Base-by-base conservation (phyloP, 345 rosid species). In the Citrus trifoliata region DNA sequence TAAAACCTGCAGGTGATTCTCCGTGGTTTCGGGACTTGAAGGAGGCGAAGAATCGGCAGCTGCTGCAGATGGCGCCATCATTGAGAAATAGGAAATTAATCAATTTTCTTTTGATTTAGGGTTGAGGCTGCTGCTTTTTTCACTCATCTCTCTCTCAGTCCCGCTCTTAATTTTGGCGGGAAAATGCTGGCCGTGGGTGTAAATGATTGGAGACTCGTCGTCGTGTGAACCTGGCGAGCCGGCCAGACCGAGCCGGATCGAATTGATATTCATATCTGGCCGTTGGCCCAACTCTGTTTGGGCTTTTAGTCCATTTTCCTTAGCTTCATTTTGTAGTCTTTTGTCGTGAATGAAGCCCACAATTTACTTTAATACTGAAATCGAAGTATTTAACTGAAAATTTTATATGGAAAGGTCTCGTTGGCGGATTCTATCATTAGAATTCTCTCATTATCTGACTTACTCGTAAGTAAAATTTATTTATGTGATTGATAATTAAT, bases 1-100 rank as follows among this genome's bases (percentile, higher is more conserved):
- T n/a, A 75, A 46, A 46, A 85, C 94, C 90, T 89, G 93, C 58
- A 87, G 86, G 80, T 83, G 86, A 77, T 86, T 91, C 51, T 86
- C 93, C 18, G 75, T 33, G 73, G 79, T 19, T 66, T 81, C 86
- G 24, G 38, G 12, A 62, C 75, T 37, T 27, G 86, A 71, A 42
- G 75, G 65, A 73, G 87, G 62, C 55, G 81, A 83, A 70, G 81
- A 85, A 80, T 85, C 87, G 42, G 80, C 70, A 60, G 76, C 83
- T 66, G 72, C 72, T 10, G 77, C 76, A 55, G 88, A 74, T 4
- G 85, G 78, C 48, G 88, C 87, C 92, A 91, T 32, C 25, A 53
- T 63, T 46, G 46, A 65, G 10, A 10, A 27, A 4, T 37, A 61
- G 30, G 35, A 51, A 74, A 56, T 46, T 67, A 79, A 30, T 7